Evolutionary conservation across 1,139 yeast genomes (phyloP), one percentile per base, ranked within the genome.

Genomic region (Hansenula lynferdii): DNA sequence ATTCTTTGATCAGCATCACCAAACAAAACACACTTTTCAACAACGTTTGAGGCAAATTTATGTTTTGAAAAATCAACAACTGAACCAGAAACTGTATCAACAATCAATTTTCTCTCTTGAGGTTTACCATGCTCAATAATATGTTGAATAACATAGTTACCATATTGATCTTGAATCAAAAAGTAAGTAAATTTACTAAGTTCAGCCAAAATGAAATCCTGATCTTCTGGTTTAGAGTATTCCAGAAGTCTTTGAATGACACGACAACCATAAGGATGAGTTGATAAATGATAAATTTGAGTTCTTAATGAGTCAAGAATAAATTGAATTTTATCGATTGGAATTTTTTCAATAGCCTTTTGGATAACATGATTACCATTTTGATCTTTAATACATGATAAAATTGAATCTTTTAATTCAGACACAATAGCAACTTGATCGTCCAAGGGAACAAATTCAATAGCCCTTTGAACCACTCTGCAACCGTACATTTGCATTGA

Each of bases 341-440:
- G 95, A 39, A 90, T 80, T 43, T 78, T 70, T 62, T 92, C 98
- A 53, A 92, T 86, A 0, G 96, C 83, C 61, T 90, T 92, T 64
- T 94, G 98, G 48, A 94, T 84, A 22, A 94, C 98, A 61, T 94
- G 99, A 59, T 94, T 94, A 43, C 97, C 98, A 60, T 94, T 94
- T 66, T 92, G 98, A 60, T 94, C 97, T 57, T 89, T 89, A 43
- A 94, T 92, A 62, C 96, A 85, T 38, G 74, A 67, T 42, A 87
- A 64, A 17, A 90, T 82, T 54, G 80, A 71, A 37, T 80, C 81
- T 41, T 72, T 75, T 43, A 92, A 69, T 61, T 92, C 98, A 29
- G 70, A 67, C 38, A 87, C 80, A 31, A 92, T 72, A 32, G 65
- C 62, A 17, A 85, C 71, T 61, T 87, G 94, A 42, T 86, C 86